These are phyloP conservation scores for Candida anglica DNA, from an alignment of 805 yeast genomes.

Conservation along the genomic window DNA sequence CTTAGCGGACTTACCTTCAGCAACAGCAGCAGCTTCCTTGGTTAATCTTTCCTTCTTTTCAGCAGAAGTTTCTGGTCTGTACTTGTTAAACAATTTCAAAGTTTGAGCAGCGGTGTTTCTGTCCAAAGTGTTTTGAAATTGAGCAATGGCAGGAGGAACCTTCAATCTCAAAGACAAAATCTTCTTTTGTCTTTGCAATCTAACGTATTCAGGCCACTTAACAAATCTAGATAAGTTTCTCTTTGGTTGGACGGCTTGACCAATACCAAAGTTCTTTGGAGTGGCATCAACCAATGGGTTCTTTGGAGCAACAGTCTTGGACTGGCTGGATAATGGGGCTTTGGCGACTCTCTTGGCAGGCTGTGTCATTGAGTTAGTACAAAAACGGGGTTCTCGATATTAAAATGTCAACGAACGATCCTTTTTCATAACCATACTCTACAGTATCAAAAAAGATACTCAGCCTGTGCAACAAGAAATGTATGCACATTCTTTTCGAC, in stretches of 20 bases:
- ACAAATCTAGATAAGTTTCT: conserved; percentile 95
- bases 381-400: conserved; percentile 18
- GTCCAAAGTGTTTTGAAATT: conserved; percentile 94
- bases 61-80: conserved; percentile 96
- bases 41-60: conserved; percentile 99
- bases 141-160: conserved; percentile 98
- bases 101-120: conserved; percentile 98
- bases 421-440: conserved; percentile 26
- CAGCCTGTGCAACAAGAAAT: conserved; percentile 44
- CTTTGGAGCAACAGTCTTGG: conserved; percentile 21
- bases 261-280: conserved; percentile 94
- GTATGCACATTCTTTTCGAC: conserved; percentile 24
- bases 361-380: conserved; percentile 47
- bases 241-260: conserved; percentile 94
- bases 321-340: conserved; percentile 42
- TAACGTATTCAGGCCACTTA: conserved; percentile 98
- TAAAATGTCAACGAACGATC: conserved; percentile 21
- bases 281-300: conserved; percentile 52
- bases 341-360: conserved; percentile 54
- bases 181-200: conserved; percentile 99
- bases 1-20: conserved; percentile 96
- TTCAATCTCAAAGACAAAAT: conserved; percentile 91
- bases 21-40: conserved; percentile 98
- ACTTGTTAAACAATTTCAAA: conserved; percentile 96
- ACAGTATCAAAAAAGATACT: conserved; percentile 36